Conservation (phyloP, 129 eudicot species). For the Saposhnikovia divaricata region DNA sequence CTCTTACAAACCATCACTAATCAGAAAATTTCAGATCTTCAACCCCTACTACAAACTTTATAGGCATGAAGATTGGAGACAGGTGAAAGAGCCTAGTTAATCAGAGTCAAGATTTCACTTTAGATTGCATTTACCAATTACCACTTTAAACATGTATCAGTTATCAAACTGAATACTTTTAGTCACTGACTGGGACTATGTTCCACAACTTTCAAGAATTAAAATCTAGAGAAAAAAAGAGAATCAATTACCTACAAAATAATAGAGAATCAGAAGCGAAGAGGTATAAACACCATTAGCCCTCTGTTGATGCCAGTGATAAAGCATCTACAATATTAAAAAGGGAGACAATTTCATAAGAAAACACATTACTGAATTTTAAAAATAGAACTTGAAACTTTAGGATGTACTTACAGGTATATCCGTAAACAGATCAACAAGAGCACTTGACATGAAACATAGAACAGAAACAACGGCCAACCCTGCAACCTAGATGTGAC, state of each 20-base stretch:
- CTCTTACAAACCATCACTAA: neutral
- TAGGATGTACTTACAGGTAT: conserved; percentile 58
- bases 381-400: neutral
- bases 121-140: neutral
- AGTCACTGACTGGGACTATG: neutral
- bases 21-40: neutral
- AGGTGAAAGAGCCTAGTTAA: conserved; percentile 1
- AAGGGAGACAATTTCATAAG: neutral
- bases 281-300: conserved; percentile 43
- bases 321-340: conserved; percentile 58
- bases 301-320: conserved; percentile 57
- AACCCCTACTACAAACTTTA: neutral
- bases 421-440: conserved; percentile 61
- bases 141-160: neutral
- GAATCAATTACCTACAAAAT: conserved; percentile 57
- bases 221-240: neutral
- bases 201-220: neutral
- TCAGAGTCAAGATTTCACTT: neutral
- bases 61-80: neutral
- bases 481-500: conserved; percentile 66
- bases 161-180: neutral
- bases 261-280: conserved; percentile 60
- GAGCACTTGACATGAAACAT: conserved; percentile 71
- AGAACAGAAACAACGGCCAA: conserved; percentile 73
- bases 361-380: conserved; percentile 8